A percentile compares a stretch with the other conserved stretches of the same genome.
Evolutionary conservation across 192 early-diverging fungal genomes (phyloP).

Genomic region (Gonapodya sp.): DNA sequence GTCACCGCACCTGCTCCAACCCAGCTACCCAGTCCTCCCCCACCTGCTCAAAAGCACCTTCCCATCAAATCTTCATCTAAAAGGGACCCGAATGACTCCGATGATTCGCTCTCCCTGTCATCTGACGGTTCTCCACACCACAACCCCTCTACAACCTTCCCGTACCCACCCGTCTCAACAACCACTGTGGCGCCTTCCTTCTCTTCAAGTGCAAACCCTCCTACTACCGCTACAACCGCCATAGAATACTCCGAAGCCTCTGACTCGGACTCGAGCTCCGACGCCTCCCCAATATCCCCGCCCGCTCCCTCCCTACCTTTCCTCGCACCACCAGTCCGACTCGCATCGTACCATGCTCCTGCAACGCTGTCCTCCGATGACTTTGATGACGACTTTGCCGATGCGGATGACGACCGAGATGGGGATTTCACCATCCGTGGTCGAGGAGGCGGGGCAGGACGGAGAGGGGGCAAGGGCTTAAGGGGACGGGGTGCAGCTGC

Average conservation of each 20-base stretch:
- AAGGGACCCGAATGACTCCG: not conserved
- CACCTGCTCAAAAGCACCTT: too few relatives aligned
- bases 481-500: not conserved
- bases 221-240: not conserved
- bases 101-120: not conserved
- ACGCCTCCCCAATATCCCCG: not conserved
- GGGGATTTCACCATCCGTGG: not conserved
- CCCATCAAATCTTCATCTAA: too few relatives aligned
- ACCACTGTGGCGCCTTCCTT: not conserved
- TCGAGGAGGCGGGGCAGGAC: too few relatives aligned
- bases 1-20: not conserved
- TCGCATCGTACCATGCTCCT: too few relatives aligned
- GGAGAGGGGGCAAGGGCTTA: too few relatives aligned
- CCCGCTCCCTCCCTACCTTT: not conserved
- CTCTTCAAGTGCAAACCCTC: not conserved
- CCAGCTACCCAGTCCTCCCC: not conserved
- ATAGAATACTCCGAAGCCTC: not conserved
- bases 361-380: too few relatives aligned
- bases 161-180: not conserved
- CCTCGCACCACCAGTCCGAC: not conserved
- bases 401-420: not conserved
- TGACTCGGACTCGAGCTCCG: not conserved
- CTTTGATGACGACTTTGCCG: not conserved
- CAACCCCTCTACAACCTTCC: not conserved
- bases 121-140: not conserved